Base-by-base conservation (phyloP, 2,329 filamentous ascomycete species). In the Scedosporium minutisporum region DNA sequence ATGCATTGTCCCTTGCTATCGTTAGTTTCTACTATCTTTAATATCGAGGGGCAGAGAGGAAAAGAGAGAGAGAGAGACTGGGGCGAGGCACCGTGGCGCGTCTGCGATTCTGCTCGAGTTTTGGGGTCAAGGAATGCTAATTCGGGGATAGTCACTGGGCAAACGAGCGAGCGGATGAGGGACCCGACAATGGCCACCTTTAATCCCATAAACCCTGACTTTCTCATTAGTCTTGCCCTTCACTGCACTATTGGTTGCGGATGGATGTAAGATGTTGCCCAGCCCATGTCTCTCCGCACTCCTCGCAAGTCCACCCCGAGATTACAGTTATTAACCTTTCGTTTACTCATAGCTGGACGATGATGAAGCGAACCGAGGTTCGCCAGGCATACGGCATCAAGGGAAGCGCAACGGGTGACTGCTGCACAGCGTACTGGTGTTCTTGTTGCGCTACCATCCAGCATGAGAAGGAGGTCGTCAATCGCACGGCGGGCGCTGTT, bases 391-490 rank as follows among this genome's bases (percentile, higher is more conserved):
- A 81, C 72, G 76, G 75, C 66, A 84, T 86, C 68, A 70, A 80
- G 57, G 82, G 83, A 42, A 75, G 72, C 58, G 75, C 74, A 44
- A 70, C 70, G 63, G 71, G 71, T 41, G 83, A 86, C 69, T 86
- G 77, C 72, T 80, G 78, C 66, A 70, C 73, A n/a, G 72, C 78
- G 14, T 84, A 74, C 70, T 86, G 78, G 73, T 86, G 83, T 69
- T 69, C 75, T 42, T 85, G 82, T 76, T 86, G 83, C 68, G 75
- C 77, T 5, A 71, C 85, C 63, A 76, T 85, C 65, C 84, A 87
- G 73, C 77, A 85, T 63, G 82, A 85, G 63, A 82, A 83, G 66
- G 83, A 86, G 68, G 77, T 80, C 57, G 68, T 69, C 63, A 58
- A 57, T 4, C 71, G 72, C 25, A 68, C 68, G 38, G 41, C 64